Percentiles rank a stretch among this genome's conserved stretches.
Evolutionary conservation across 2,329 filamentous ascomycete species (phyloP).

Genomic region (Pestalotiopsis sp.): DNA sequence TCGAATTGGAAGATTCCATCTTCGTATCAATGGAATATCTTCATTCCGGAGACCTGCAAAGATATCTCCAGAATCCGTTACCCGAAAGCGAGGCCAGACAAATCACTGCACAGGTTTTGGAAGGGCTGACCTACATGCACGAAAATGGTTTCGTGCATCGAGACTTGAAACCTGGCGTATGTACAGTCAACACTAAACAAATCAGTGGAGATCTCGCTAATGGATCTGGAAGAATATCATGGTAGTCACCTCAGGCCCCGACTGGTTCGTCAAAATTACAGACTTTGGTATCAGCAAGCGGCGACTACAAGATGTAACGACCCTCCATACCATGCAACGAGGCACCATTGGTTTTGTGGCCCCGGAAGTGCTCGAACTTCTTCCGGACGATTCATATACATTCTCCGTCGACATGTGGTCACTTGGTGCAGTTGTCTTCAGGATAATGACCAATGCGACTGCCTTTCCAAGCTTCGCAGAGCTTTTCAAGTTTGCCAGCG

Average conservation of each 20-base stretch:
- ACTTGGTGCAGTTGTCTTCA: constrained; percentile 23
- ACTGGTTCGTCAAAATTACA: constrained; percentile 31
- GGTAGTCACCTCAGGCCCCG: constrained; percentile 19
- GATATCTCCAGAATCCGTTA: constrained; percentile 8
- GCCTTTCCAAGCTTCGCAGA: neutral
- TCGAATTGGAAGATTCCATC: constrained; percentile 12
- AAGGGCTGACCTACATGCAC: constrained; percentile 20
- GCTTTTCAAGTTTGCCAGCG: neutral
- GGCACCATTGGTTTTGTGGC: constrained; percentile 25
- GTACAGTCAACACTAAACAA: neutral
- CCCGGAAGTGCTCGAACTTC: constrained; percentile 21
- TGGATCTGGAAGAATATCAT: constrained; percentile 27
- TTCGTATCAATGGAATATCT: constrained; percentile 24
- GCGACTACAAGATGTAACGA: constrained; percentile 17
- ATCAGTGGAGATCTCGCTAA: too few relatives aligned
- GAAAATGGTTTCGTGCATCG: constrained; percentile 20
- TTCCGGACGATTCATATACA: constrained; percentile 1
- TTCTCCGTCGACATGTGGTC: constrained; percentile 30
- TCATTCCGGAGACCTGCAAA: constrained; percentile 16
- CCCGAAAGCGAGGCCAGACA: constrained; percentile 12
- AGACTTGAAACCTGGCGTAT: constrained; percentile 22
- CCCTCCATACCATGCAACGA: constrained; percentile 15
- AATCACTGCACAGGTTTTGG: constrained; percentile 17
- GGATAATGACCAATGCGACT: constrained; percentile 12
- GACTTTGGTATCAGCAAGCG: constrained; percentile 31